phyloP scores from a whole-genome alignment of 768 basidiomycete species.

The Jaapia argillacea region DNA sequence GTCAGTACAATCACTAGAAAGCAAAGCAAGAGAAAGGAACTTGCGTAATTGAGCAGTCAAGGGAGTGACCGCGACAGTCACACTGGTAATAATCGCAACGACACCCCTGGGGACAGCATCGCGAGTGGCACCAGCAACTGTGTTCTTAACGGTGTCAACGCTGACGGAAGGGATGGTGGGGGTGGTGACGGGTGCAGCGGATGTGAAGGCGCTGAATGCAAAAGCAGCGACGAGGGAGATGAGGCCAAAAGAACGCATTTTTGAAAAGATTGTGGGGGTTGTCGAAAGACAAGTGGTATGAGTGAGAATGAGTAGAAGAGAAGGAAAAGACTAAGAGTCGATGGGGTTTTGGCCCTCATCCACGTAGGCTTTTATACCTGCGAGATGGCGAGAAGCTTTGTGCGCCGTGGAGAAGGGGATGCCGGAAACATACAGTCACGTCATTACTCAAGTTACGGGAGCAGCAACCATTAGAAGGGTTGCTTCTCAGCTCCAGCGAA shows the following conservation, averaged over 20 bases:
- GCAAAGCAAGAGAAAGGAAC: slow-evolving; percentile 5
- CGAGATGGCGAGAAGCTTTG: too few species aligned
- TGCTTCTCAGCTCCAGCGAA: too few species aligned
- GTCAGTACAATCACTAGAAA: neutral
- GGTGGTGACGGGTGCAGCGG: neutral
- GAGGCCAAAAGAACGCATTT: slow-evolving; percentile 25
- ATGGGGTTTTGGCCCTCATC: slow-evolving; percentile 3
- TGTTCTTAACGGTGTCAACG: slow-evolving; percentile 8
- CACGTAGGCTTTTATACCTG: slow-evolving; percentile 2
- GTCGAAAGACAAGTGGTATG: slow-evolving; percentile 5
- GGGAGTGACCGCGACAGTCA: slow-evolving; percentile 10
- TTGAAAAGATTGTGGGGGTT: slow-evolving; percentile 22
- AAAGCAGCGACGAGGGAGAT: slow-evolving; percentile 11
- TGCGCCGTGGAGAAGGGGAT: too few species aligned
- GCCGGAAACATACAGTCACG: too few species aligned
- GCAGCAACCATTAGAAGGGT: too few species aligned
- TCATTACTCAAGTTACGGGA: too few species aligned
- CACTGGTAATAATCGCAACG: slow-evolving; percentile 17
- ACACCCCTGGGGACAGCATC: slow-evolving; percentile 10
- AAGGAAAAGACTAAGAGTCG: slow-evolving; percentile 8
- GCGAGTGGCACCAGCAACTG: slow-evolving; percentile 5
- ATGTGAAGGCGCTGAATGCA: slow-evolving; percentile 2
- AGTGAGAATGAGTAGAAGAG: slow-evolving; percentile 2
- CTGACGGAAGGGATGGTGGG: slow-evolving; percentile 2
- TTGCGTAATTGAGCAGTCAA: slow-evolving; percentile 16